phyloP scores from a whole-genome alignment of 2,329 filamentous ascomycete species.

The Pseudogymnoascus sp. region DNA sequence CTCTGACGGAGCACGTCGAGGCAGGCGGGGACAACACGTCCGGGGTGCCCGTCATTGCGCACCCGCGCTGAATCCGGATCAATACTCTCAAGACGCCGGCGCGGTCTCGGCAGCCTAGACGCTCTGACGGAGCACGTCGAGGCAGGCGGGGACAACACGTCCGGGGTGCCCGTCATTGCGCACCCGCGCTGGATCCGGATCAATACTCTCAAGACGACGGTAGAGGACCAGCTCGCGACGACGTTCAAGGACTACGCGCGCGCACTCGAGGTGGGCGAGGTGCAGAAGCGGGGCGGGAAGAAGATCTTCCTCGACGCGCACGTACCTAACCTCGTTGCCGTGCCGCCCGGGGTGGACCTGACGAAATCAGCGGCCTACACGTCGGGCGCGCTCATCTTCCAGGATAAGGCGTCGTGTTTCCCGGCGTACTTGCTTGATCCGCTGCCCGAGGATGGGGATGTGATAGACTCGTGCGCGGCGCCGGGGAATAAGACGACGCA shows the following conservation, averaged over 20 bases:
- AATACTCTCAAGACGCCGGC: too few species aligned
- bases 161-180: conserved; percentile 23
- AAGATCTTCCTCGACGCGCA: conserved; percentile 66
- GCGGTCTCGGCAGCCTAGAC: conserved; percentile 60
- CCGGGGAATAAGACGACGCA: conserved; percentile 98
- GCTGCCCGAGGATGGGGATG: conserved; percentile 55
- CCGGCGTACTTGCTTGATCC: conserved; percentile 80
- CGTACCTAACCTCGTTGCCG: conserved; percentile 73
- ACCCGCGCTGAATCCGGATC: conserved; percentile 87
- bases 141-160: conserved; percentile 38
- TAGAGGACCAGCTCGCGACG: conserved; percentile 62
- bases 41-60: conserved; percentile 31
- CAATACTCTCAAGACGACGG: conserved; percentile 65
- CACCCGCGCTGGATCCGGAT: conserved; percentile 90
- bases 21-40: conserved; percentile 38
- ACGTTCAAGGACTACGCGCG: conserved; percentile 60
- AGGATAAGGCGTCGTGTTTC: conserved; percentile 96
- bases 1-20: conserved; percentile 51
- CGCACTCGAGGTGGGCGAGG: conserved; percentile 46
- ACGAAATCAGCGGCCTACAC: conserved; percentile 65
- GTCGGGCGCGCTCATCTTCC: conserved; percentile 72
- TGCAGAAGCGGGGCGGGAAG: conserved; percentile 41
- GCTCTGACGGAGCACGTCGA: conserved; percentile 52
- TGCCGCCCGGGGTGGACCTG: conserved; percentile 64
- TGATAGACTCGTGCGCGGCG: conserved; percentile 89